A percentile compares a stretch with the other conserved stretches of the same genome.
These are phyloP conservation scores for Hortiboletus campestris DNA, from an alignment of 768 basidiomycete species.

Conservation along the genomic window DNA sequence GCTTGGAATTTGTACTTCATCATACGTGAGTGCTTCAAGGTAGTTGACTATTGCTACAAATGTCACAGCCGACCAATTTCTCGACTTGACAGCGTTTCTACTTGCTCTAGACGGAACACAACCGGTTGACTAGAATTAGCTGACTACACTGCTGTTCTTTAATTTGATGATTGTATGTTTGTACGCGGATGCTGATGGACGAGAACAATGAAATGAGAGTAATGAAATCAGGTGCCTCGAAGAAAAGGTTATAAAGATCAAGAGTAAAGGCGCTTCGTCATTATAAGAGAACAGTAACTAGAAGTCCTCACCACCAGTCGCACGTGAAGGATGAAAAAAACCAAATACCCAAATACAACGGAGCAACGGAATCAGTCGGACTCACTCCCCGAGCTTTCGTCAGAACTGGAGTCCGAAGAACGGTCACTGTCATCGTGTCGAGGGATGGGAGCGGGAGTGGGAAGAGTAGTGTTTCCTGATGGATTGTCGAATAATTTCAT, in stretches of 20 bases:
- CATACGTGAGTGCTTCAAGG: neutral
- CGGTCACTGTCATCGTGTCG: conserved; percentile 58
- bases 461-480: conserved; percentile 36
- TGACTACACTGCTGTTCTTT: conserved; percentile 51
- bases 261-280: conserved; percentile 24
- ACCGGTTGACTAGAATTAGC: conserved; percentile 37
- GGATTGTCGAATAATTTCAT: conserved; percentile 79
- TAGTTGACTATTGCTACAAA: conserved; percentile 17
- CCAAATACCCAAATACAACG: conserved; percentile 12
- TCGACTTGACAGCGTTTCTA: conserved; percentile 21
- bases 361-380: conserved; percentile 55
- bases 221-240: conserved; percentile 27
- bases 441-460: conserved; percentile 35
- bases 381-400: conserved; percentile 80
- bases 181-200: conserved; percentile 34
- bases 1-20: conserved; percentile 4
- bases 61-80: neutral
- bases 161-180: conserved; percentile 42
- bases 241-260: conserved; percentile 38
- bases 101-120: conserved; percentile 22
- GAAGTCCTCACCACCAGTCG: conserved; percentile 22
- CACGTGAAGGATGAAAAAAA: conserved; percentile 14
- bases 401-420: conserved; percentile 78
- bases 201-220: conserved; percentile 17
- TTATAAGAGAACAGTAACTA: conserved; percentile 29